Evolutionary conservation across 352 stramenopile genomes (phyloP).

Genomic region (Globisporangium takayamanum): DNA sequence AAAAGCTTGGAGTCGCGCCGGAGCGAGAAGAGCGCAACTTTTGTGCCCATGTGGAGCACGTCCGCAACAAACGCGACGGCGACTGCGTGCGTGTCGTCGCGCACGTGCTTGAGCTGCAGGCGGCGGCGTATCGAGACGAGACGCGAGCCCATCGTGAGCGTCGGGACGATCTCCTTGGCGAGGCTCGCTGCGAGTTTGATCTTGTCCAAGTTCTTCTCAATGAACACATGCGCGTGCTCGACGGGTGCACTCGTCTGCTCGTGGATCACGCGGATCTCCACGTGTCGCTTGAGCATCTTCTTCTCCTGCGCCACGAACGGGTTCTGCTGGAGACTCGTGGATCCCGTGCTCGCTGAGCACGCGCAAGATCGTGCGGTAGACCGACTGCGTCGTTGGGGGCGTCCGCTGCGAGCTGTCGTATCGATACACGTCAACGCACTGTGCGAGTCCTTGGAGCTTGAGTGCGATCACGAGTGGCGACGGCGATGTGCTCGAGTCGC

Average conservation of each 20-base stretch:
- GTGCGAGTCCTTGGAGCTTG: slow-evolving; percentile 29
- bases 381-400: slow-evolving; percentile 43
- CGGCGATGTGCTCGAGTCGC: neutral
- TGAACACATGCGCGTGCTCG: slow-evolving; percentile 44
- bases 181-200: slow-evolving; percentile 32
- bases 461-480: slow-evolving; percentile 29
- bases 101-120: slow-evolving; percentile 41
- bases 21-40: slow-evolving; percentile 24
- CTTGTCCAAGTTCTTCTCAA: slow-evolving; percentile 48
- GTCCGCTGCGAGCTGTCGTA: slow-evolving; percentile 21
- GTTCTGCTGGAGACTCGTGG: slow-evolving; percentile 62
- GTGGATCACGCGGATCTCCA: slow-evolving; percentile 45
- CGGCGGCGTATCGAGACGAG: slow-evolving; percentile 55
- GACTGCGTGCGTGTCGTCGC: slow-evolving; percentile 24
- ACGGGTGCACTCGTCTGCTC: slow-evolving; percentile 44
- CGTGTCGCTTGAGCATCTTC: slow-evolving; percentile 29
- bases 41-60: slow-evolving; percentile 25
- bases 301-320: slow-evolving; percentile 42
- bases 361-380: slow-evolving; percentile 42
- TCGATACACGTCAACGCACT: slow-evolving; percentile 39
- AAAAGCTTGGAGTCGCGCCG: slow-evolving; percentile 41
- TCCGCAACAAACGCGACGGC: slow-evolving; percentile 25
- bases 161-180: slow-evolving; percentile 54
- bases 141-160: slow-evolving; percentile 53
- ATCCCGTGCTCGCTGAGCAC: slow-evolving; percentile 43